Evolutionary conservation across 116 monocot genomes (phyloP), one percentile per base, ranked within the genome.

Genomic region (Thalassia testudinum): DNA sequence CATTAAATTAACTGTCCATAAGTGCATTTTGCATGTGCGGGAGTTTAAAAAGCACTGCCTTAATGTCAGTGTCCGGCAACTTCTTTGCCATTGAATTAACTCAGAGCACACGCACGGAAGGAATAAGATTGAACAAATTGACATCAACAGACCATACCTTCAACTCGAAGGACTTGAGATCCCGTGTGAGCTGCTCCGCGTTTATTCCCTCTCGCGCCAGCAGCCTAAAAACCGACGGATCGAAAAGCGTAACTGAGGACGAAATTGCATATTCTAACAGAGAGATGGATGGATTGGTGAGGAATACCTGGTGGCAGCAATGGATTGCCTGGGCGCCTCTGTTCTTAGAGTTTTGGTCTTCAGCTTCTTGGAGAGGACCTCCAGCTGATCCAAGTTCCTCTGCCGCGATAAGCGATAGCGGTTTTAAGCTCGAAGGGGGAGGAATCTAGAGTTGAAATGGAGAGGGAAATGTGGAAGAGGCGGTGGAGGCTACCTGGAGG

Each of bases 301-400:
- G 16, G 17, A 12, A 28, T 19, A 87, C 93, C 93, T 87, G 30
- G 88, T 88, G 56, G 95, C 88, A 16, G 81, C 78, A 21, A 85
- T 76, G 50, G 88, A 88, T 26, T 95, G 78, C 0, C 73, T 66
- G 11, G 95, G 81, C 22, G 85, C 71, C 15, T 95, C 85, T 12
- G 76, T 57, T 7, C 78, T 67, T 5, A 81, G 44, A 19, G 95
- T 85, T 54, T 85, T 95, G 25, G 95, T 44, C 63, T 87, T 88
- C 50, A 95, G 77, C 74, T 88, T 95, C 71, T 81, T 87, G 26
- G 88, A 95, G 11, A 95, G 74, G 11, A 70, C 50, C 67, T 95
- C 95, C 58, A 95, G 54, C 52, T 95, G 95, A 48, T 95, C 95
- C 28, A 95, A 62, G 64, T 76, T 95, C 68, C 95, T 76, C 92